Conservation (phyloP, 345 rosid genomes). For the Acer saccharum region DNA sequence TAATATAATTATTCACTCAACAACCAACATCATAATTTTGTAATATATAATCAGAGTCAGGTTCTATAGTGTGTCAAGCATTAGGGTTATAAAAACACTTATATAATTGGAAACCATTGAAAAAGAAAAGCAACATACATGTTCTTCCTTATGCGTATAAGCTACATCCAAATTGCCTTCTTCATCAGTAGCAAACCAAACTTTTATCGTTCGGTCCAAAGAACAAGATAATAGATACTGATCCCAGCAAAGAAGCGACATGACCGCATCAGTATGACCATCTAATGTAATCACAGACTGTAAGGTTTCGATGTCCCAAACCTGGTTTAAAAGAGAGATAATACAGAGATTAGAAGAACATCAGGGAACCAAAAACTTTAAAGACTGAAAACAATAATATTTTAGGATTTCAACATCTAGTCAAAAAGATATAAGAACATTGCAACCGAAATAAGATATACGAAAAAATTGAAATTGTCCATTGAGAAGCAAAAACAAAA, state of each 20-base stretch:
- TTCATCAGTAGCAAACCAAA: neutral
- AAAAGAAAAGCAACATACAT: neutral
- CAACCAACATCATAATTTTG: too few species aligned
- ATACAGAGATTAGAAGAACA: neutral
- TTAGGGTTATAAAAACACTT: neutral
- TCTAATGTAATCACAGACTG: neutral
- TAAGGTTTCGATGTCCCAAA: neutral
- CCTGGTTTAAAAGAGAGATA: neutral
- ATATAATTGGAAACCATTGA: neutral
- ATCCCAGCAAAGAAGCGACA: conserved; percentile 8
- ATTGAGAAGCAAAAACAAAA: too few species aligned
- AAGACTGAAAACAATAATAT: neutral
- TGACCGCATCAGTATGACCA: neutral
- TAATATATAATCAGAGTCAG: too few species aligned
- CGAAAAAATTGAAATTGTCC: too few species aligned
- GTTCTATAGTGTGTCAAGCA: too few species aligned
- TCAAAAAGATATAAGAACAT: too few species aligned
- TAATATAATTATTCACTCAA: too few species aligned
- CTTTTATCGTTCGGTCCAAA: neutral
- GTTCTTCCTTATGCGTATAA: neutral
- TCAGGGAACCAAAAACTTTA: neutral
- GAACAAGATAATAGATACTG: neutral
- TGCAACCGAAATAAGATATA: too few species aligned
- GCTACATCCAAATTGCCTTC: neutral
- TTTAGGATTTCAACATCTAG: too few species aligned